phyloP scores from a whole-genome alignment of 495 filamentous ascomycete genomes.

The Penicillium pancosmium region DNA sequence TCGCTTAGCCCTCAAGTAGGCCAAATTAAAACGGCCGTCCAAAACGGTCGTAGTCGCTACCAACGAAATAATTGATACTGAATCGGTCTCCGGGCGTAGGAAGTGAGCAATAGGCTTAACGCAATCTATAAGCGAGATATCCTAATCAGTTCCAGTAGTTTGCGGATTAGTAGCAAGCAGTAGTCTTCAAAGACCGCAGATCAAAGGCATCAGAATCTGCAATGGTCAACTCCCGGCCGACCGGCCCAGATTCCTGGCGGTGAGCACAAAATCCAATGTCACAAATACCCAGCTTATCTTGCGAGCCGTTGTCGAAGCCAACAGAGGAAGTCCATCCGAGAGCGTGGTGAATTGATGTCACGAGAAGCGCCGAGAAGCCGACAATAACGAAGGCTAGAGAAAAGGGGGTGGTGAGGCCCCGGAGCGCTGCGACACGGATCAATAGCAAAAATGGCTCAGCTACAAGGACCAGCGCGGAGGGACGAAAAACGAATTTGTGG shows the following conservation, averaged over 20 bases:
- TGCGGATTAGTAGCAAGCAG: neutral
- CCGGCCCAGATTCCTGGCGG: no score
- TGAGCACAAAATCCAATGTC: no score
- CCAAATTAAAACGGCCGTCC: neutral
- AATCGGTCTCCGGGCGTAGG: neutral
- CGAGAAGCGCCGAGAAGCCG: neutral
- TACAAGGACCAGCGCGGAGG: no score
- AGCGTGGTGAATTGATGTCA: neutral
- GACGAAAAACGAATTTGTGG: neutral
- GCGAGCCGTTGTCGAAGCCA: no score
- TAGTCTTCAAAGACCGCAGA: neutral
- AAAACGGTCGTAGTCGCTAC: neutral
- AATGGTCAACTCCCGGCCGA: no score
- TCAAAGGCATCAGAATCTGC: no score
- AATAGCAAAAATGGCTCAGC: constrained; percentile 12
- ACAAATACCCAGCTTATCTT: no score
- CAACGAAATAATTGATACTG: neutral
- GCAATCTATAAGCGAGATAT: neutral
- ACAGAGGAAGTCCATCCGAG: neutral
- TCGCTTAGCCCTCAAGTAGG: neutral
- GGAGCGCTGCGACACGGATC: constrained; percentile 6
- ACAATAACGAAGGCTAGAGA: neutral
- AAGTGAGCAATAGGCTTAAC: neutral
- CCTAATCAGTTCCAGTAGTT: neutral
- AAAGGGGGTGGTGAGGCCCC: constrained; percentile 15